phyloP scores from a whole-genome alignment of 2,329 filamentous ascomycete species.

The Bipolaris zeicola region DNA sequence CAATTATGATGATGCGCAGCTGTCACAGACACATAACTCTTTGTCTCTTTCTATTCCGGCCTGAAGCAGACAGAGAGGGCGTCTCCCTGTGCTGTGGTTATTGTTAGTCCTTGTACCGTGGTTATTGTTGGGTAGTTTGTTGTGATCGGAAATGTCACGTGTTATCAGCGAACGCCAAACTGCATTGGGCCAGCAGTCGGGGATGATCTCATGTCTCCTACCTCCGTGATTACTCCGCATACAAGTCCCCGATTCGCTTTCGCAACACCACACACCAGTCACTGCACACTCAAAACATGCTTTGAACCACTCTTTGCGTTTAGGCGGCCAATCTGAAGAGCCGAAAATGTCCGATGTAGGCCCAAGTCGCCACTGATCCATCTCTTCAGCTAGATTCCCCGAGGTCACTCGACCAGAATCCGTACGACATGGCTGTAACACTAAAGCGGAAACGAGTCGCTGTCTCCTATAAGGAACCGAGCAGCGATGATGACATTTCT shows the following conservation, averaged over 20 bases:
- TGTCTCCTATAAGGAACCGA: constrained; percentile 47
- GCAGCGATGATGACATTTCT: constrained; percentile 40
- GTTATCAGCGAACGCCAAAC: constrained; percentile 3
- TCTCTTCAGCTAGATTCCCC: neutral
- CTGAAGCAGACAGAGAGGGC: neutral
- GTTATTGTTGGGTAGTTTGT: constrained; percentile 1
- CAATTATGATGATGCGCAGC: neutral
- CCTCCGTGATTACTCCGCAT: constrained; percentile 12
- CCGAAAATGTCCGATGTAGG: constrained; percentile 7
- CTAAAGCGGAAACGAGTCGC: constrained; percentile 45
- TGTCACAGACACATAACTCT: neutral
- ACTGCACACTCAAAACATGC: neutral
- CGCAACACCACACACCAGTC: neutral
- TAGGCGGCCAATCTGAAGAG: constrained; percentile 5
- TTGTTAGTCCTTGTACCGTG: neutral
- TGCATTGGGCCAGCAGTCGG: neutral
- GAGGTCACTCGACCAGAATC: constrained; percentile 1
- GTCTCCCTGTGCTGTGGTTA: neutral
- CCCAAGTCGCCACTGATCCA: neutral
- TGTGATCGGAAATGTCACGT: constrained; percentile 12
- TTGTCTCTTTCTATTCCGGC: neutral
- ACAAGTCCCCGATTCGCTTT: constrained; percentile 10
- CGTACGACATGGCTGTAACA: constrained; percentile 32
- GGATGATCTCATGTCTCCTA: constrained; percentile 14
- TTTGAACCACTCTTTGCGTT: constrained; percentile 5